These are phyloP conservation scores for Medicago lupulina DNA, from an alignment of 306 rosid genomes.

Conservation along the genomic window DNA sequence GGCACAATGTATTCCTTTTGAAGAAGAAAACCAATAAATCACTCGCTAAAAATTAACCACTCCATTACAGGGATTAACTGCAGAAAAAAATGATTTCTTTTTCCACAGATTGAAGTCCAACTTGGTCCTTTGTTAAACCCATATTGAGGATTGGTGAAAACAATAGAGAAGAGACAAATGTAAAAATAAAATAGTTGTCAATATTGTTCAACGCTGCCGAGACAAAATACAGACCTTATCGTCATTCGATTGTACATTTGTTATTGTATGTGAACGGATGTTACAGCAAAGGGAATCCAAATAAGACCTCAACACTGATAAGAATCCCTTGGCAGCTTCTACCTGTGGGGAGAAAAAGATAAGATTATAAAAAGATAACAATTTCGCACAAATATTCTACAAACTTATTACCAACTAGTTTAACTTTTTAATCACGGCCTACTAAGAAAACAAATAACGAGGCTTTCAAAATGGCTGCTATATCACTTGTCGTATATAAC, in stretches of 20 bases:
- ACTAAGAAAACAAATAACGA: not conserved
- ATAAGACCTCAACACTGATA: conserved; percentile 74
- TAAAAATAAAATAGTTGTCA: conserved; percentile 4
- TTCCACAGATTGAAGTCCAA: not conserved
- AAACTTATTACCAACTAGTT: conserved; percentile 18
- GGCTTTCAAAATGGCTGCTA: conserved; percentile 4
- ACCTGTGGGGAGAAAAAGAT: conserved; percentile 49
- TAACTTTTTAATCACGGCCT: conserved; percentile 2
- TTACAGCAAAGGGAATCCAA: conserved; percentile 90
- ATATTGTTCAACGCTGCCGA: conserved; percentile 15
- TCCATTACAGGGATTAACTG: too few species aligned
- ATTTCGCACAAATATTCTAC: conserved; percentile 16
- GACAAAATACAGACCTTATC: conserved; percentile 76
- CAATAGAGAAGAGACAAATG: not conserved
- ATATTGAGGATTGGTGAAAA: conserved; percentile 15
- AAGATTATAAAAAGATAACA: conserved; percentile 27
- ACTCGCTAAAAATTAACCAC: too few species aligned
- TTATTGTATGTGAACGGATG: conserved; percentile 95
- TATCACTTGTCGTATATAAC: not conserved
- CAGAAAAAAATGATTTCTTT: too few species aligned
- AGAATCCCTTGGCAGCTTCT: conserved; percentile 89
- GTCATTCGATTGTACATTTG: conserved; percentile 95
- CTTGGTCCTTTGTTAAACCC: conserved; percentile 7
- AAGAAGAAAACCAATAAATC: too few species aligned
- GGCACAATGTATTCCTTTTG: too few species aligned